These are phyloP conservation scores for Eutypella sp. DNA, from an alignment of 2,329 filamentous ascomycete genomes.

Conservation along the genomic window DNA sequence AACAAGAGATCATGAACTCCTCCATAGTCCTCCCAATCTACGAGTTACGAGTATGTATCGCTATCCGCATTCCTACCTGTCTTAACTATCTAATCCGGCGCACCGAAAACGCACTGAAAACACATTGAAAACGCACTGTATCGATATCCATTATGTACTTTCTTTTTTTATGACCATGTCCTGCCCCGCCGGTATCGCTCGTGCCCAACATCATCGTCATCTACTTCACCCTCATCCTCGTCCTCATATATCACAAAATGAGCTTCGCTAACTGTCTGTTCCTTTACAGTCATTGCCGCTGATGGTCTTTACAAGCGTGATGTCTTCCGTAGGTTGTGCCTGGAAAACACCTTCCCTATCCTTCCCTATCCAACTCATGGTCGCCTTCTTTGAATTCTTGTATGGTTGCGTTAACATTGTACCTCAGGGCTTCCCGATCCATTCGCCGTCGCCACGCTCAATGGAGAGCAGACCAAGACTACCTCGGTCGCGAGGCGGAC, in stretches of 20 bases:
- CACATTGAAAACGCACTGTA: too few relatives aligned
- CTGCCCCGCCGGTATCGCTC: background rate
- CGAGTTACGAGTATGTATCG: conserved; percentile 77
- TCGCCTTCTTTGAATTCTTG: background rate
- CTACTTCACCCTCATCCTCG: conserved; percentile 1
- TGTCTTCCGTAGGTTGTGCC: conserved; percentile 79
- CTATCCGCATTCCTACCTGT: conserved; percentile 12
- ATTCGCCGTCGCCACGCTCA: conserved; percentile 94
- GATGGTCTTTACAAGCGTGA: conserved; percentile 98
- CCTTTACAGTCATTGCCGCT: conserved; percentile 82
- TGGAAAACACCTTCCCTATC: too few relatives aligned
- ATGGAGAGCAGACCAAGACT: conserved; percentile 97
- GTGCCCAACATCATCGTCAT: conserved; percentile 8
- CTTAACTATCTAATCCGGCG: conserved; percentile 9
- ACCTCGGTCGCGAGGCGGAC: conserved; percentile 96
- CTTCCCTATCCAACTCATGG: background rate
- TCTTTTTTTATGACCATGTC: background rate
- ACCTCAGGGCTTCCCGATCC: conserved; percentile 86
- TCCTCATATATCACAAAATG: background rate
- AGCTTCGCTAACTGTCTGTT: background rate
- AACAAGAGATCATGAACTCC: too few relatives aligned
- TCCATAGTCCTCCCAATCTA: conserved; percentile 78
- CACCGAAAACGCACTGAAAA: too few relatives aligned
- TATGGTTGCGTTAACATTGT: conserved; percentile 10
- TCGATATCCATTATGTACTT: background rate